phyloP scores from a whole-genome alignment of 306 rosid species.

The Dryas drummondii region DNA sequence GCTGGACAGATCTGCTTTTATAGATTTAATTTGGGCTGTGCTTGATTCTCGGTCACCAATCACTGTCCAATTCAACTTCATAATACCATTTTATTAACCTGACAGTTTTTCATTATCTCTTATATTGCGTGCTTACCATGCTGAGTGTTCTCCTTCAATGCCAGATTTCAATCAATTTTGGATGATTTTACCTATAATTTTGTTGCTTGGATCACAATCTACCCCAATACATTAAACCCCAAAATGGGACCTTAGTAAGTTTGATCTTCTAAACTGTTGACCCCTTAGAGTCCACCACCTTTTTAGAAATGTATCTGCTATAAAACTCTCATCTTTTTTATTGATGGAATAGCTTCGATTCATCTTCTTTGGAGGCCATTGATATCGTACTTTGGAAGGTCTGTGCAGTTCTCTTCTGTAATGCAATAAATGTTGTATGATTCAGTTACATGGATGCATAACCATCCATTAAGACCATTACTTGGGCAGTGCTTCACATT shows the following conservation, averaged over 20 bases:
- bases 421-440: background rate
- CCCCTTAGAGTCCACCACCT: background rate
- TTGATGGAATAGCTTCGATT: background rate
- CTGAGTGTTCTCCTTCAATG: background rate
- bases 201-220: slow-evolving; percentile 23
- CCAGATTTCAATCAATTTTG: background rate
- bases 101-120: slow-evolving; percentile 5
- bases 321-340: background rate
- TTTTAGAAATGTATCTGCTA: too few relatives aligned
- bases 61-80: slow-evolving; percentile 12
- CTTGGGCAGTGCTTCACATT: background rate
- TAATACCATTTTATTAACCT: slow-evolving; percentile 2
- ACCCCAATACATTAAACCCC: background rate
- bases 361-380: background rate
- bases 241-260: background rate
- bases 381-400: background rate
- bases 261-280: background rate
- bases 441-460: background rate
- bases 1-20: slow-evolving; percentile 14
- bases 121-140: background rate
- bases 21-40: background rate
- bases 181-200: background rate
- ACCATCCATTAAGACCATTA: background rate
- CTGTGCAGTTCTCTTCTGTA: background rate
- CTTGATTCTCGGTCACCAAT: slow-evolving; percentile 8